phyloP scores from a whole-genome alignment of 495 filamentous ascomycete species.

The Hypoxylon fuscum region DNA sequence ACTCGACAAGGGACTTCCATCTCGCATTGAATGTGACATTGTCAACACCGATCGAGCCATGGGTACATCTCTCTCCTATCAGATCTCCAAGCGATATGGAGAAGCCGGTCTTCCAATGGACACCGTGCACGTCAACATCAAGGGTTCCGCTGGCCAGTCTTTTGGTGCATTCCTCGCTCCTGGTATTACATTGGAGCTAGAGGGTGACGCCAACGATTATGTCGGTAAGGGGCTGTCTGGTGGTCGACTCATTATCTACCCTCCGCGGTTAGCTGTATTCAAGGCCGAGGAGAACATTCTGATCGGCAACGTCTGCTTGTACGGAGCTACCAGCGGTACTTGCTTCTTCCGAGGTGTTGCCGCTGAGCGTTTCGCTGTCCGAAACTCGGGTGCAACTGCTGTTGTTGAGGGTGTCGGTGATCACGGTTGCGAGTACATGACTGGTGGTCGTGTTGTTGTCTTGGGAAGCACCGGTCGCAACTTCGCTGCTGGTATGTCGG shows the following conservation, averaged over 20 bases:
- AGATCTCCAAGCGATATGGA: slow-evolving; percentile 92
- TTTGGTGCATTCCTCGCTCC: slow-evolving; percentile 97
- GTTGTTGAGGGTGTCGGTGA: slow-evolving; percentile 98
- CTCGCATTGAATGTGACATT: slow-evolving; percentile 95
- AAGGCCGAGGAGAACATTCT: slow-evolving; percentile 98
- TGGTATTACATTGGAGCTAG: slow-evolving; percentile 94
- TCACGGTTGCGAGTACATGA: slow-evolving; percentile 99
- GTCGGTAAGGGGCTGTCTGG: slow-evolving; percentile 98
- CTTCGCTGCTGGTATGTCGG: slow-evolving; percentile 99
- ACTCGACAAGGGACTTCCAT: slow-evolving; percentile 93
- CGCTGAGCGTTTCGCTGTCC: slow-evolving; percentile 96
- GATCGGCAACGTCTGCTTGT: slow-evolving; percentile 96
- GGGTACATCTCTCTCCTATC: slow-evolving; percentile 95
- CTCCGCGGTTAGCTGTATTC: slow-evolving; percentile 90
- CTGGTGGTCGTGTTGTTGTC: slow-evolving; percentile 90
- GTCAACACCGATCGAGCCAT: slow-evolving; percentile 97
- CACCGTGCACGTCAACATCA: slow-evolving; percentile 96
- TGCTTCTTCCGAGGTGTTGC: slow-evolving; percentile 99
- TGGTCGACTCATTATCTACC: slow-evolving; percentile 95
- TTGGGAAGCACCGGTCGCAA: slow-evolving; percentile 96
- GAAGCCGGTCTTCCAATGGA: slow-evolving; percentile 91
- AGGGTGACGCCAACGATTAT: slow-evolving; percentile 98
- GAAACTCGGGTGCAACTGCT: slow-evolving; percentile 96
- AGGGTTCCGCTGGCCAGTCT: slow-evolving; percentile 98
- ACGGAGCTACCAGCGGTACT: slow-evolving; percentile 91